A percentile compares a stretch with the other conserved stretches of the same genome.
Conservation (phyloP, 768 basidiomycete species). For the Boletus tomentosulus region DNA sequence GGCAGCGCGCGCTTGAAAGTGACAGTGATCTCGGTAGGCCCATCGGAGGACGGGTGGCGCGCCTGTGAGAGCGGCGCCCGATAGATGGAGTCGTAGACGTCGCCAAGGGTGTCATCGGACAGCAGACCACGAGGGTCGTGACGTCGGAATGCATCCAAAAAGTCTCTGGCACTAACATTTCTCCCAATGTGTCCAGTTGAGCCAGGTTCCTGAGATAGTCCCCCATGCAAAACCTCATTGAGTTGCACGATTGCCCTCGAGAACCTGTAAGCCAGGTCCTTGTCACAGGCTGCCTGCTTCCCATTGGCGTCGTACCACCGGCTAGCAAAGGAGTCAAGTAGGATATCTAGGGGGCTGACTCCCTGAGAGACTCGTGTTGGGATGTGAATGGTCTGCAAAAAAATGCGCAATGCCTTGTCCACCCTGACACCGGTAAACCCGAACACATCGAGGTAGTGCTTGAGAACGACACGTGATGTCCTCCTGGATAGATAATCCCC, state of each 20-base stretch:
- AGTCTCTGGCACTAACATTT: constrained; percentile 70
- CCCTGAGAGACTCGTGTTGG: constrained; percentile 40
- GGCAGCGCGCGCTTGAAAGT: constrained; percentile 74
- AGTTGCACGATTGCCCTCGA: constrained; percentile 82
- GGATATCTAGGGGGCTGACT: constrained; percentile 41
- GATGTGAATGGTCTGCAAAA: constrained; percentile 78
- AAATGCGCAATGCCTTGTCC: constrained; percentile 85
- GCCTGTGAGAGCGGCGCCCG: constrained; percentile 72
- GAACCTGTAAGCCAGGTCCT: constrained; percentile 71
- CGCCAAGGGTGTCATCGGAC: constrained; percentile 69
- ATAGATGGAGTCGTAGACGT: constrained; percentile 75
- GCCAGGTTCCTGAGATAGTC: constrained; percentile 60
- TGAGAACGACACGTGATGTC: constrained; percentile 70
- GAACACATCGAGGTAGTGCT: constrained; percentile 84
- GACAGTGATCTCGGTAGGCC: constrained; percentile 50
- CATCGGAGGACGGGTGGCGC: constrained; percentile 40
- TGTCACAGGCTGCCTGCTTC: constrained; percentile 72
- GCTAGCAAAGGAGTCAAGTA: constrained; percentile 80
- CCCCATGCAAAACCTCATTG: constrained; percentile 81
- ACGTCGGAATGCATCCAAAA: constrained; percentile 76
- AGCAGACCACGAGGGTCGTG: constrained; percentile 70
- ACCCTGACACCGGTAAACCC: constrained; percentile 79
- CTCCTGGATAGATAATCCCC: constrained; percentile 80
- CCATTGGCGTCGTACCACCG: constrained; percentile 92
- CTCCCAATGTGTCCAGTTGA: constrained; percentile 50